Percentiles rank a stretch among this genome's conserved stretches.
Evolutionary conservation across 768 basidiomycete genomes (phyloP).

Genomic region (Xanthoconium stramineum): DNA sequence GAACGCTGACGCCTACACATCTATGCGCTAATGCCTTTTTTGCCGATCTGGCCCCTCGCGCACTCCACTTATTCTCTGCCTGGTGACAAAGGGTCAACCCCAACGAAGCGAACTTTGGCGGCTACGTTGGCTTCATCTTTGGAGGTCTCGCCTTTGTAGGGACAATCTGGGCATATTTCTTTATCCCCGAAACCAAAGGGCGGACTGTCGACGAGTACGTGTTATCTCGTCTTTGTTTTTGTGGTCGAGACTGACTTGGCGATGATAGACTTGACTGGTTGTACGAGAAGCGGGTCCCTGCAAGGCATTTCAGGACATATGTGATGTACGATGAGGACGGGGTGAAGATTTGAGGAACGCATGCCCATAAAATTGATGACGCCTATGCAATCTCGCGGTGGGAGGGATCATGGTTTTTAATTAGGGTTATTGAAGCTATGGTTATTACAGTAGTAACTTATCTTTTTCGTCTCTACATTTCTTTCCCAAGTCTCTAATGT

Average conservation of each 20-base stretch:
- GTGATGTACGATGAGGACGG: conserved; percentile 9
- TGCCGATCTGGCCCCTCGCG: no score
- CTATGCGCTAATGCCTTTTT: no score
- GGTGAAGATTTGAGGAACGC: not conserved
- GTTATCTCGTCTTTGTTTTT: not conserved
- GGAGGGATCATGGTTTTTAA: no score
- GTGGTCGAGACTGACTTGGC: not conserved
- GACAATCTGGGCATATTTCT: conserved; percentile 25
- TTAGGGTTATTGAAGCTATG: no score
- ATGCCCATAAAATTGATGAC: no score
- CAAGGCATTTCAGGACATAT: conserved; percentile 24
- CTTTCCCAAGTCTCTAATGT: no score
- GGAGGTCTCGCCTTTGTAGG: conserved; percentile 22
- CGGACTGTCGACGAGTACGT: conserved; percentile 32
- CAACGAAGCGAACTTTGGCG: conserved; percentile 24
- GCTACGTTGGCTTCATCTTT: conserved; percentile 29
- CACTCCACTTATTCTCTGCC: no score
- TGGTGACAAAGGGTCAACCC: conserved; percentile 22
- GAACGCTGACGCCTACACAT: no score
- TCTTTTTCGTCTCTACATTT: no score
- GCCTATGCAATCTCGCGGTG: no score
- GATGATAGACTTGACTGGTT: conserved; percentile 27
- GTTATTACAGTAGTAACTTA: no score
- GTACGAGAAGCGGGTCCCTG: conserved; percentile 29
- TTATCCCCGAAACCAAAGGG: conserved; percentile 26